A percentile compares a stretch with the other conserved stretches of the same genome.
Evolutionary conservation across 2,329 filamentous ascomycete species (phyloP).

Genomic region (Colletotrichum tropicale): DNA sequence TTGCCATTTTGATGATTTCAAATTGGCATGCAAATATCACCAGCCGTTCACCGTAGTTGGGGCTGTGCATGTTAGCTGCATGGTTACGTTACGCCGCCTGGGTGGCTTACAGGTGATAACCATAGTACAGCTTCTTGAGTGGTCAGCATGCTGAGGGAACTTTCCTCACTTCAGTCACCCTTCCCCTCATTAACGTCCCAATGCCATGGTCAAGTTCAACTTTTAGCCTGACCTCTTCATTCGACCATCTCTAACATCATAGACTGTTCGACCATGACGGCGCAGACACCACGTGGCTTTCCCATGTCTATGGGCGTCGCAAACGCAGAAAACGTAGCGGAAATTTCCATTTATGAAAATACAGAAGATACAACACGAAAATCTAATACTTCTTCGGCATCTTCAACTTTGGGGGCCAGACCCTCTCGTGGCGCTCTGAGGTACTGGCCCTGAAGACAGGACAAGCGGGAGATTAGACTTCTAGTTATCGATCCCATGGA

Average conservation of each 20-base stretch:
- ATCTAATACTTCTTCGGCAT: background rate
- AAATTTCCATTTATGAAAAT: background rate
- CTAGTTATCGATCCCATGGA: background rate
- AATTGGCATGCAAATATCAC: background rate
- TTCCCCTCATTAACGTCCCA: background rate
- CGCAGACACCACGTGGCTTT: background rate
- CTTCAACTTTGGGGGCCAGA: background rate
- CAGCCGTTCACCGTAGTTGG: background rate
- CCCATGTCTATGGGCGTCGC: background rate
- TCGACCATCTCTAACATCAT: background rate
- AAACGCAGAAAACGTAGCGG: fast-evolving
- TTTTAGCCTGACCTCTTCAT: background rate
- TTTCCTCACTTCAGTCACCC: background rate
- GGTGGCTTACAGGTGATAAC: background rate
- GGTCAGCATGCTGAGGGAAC: background rate
- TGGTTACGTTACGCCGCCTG: background rate
- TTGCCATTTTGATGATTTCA: background rate
- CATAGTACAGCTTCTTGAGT: background rate
- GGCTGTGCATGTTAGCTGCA: background rate
- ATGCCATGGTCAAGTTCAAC: background rate
- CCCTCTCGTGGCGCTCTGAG: background rate
- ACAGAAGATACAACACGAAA: background rate
- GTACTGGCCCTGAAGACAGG: background rate
- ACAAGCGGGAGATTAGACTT: background rate
- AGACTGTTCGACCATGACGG: background rate